Base-by-base conservation (phyloP, 805 yeast species). In the Komagataella phaffii region DNA sequence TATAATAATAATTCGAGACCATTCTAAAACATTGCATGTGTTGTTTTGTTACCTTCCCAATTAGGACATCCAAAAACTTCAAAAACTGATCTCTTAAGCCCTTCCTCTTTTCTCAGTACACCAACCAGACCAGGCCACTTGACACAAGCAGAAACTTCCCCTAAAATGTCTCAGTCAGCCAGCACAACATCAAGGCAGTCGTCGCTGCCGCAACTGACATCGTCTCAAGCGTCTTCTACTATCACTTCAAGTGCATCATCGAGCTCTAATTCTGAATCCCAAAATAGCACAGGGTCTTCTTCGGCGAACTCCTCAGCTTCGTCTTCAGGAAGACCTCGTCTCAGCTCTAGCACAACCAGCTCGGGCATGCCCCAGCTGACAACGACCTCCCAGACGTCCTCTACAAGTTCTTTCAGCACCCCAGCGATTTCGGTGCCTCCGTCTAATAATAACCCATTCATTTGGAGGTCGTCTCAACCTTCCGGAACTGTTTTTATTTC, bases 401-500 rank as follows among this genome's bases (percentile, higher is more conserved):
- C 60, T 7, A 50, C 64, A 7, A 46, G 55, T 21, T 49, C 61
- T 14, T 70, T 52, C 51, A 72, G 78, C 18, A 70, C 78, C 7
- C 82, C 83, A 1, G 56, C 74, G 1, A 67, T 79, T 14, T 64
- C 73, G 1, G 77, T 81, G 10, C 95, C 95, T 0, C 68, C 82
- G 1, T 72, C 77, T 45, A 58, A 57, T 17, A 67, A 73, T 49
- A 88, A 88, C 64, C 96, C 96, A 8, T 81, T 75, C 59, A 71
- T 88, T 17, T 65, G 75, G 57, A 64, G 69, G 48, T 65, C 80
- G 5, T 61, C 61, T 18, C 70, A 73, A 48, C 87, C 89, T 1
- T 73, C 77, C 48, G 96, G 96, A 1, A 84, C 93, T 1, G 89
- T 88, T 2, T 88, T 87, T 66, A 88, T 88, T 50, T 84, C 86